These are phyloP conservation scores for Acanthamoeba triangularis DNA, from an alignment of 208 protist genomes.

Conservation along the genomic window DNA sequence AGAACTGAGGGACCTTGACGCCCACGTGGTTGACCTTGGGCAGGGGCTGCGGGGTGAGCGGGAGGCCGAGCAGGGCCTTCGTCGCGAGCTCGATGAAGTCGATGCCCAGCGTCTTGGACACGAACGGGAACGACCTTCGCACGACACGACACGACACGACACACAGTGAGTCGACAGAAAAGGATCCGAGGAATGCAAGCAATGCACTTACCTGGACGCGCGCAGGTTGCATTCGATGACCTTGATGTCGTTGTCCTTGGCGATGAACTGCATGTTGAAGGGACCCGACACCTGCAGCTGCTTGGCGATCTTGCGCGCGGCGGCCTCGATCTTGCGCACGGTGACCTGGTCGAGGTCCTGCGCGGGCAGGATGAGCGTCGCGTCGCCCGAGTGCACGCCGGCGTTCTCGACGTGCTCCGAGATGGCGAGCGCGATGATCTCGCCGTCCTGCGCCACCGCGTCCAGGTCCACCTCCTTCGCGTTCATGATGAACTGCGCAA, in stretches of 20 bases:
- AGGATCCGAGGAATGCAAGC: too few relatives aligned
- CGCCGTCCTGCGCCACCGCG: constrained; percentile 97
- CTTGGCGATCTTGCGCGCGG: neutral
- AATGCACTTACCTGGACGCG: constrained; percentile 91
- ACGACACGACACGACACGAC: constrained; percentile 94
- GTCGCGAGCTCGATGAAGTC: constrained; percentile 94
- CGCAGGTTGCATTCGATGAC: constrained; percentile 98
- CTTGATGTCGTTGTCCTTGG: constrained; percentile 87
- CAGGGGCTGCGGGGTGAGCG: neutral
- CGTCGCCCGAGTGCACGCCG: constrained; percentile 92
- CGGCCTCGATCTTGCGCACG: constrained; percentile 88
- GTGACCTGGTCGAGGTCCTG: constrained; percentile 96
- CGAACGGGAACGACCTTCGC: constrained; percentile 97
- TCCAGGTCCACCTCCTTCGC: constrained; percentile 99
- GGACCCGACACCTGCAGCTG: constrained; percentile 66
- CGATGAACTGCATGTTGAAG: constrained; percentile 98
- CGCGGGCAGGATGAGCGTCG: constrained; percentile 89
- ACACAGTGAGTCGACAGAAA: too few relatives aligned
- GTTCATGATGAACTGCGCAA: constrained; percentile 98
- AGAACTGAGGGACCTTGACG: constrained; percentile 98
- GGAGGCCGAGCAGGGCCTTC: constrained; percentile 91
- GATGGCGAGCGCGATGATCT: constrained; percentile 96
- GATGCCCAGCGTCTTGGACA: constrained; percentile 96
- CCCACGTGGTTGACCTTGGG: constrained; percentile 89
- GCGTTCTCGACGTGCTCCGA: constrained; percentile 98